Base-by-base conservation (phyloP, 352 stramenopile genomes). In the Phytophthora sp. region DNA sequence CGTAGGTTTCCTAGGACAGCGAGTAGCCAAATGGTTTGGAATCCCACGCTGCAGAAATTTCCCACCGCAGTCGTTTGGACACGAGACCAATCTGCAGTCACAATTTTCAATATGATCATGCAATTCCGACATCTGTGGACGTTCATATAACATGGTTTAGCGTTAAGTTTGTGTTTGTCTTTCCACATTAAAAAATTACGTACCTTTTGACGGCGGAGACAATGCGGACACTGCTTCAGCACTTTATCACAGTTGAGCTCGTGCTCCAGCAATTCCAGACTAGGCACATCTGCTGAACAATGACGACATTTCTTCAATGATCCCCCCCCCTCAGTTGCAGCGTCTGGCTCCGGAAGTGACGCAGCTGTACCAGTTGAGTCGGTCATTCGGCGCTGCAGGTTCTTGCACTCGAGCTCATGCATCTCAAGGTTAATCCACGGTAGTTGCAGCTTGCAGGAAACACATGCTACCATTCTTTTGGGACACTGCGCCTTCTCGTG, bases 211-310 rank as follows among this genome's bases (percentile, higher is more conserved):
- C 86, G 84, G 23, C 84, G 82, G 11, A 94, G 69, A 27, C 86
- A 94, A 60, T 94, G 86, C 0, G 86, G 84, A 57, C 86, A 94
- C 56, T 94, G 86, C 69, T 94, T 94, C 12, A 94, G 65, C 36
- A 91, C 74, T 58, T 92, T 88, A 29, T 91, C 84, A 47, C 86
- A 94, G n/a, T 72, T 77, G 1, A 87, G 65, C 63, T 94, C 86
- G 57, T 94, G 86, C 12, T 91, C 82, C 21, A 87, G 65, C 4
- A 93, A 65, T 5, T 91, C 84, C 6, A 67, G 29, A 4, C 63
- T 65, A 3, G 52, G 31, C 2, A 93, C 66, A 24, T 92, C 82
- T 5, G 61, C 45, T 29, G 51, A 70, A 30, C 86, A 93, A 60
- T 93, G 77, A 4, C 80, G 82, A 18, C 86, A 94, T 49, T 91